Evolutionary conservation across 352 stramenopile species (phyloP), one percentile per base, ranked within the genome.

Genomic region (Thalassiosira hispida): DNA sequence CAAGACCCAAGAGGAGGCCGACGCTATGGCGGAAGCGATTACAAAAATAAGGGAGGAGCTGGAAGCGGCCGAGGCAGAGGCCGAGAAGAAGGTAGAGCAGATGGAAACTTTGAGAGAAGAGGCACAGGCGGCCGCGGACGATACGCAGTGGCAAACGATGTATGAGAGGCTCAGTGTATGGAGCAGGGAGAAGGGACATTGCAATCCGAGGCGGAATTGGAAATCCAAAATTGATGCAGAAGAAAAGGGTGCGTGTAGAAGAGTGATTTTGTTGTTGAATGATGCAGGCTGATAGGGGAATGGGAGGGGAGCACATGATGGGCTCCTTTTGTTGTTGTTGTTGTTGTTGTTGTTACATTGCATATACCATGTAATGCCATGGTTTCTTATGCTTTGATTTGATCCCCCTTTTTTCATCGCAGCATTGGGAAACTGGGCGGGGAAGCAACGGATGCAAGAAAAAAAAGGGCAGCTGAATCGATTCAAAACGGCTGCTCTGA

Each of bases 161-260:
- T 60, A 61, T 29, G 20, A 47, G 4, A 16, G 62, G 8, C 38
- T 72, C 20, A 40, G 16, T 3, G 23, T 27, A 29, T 72, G 62
- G 62, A 61, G 42, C 23, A 42, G 27, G 38, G 46, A 61, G 40
- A 31, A 72, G 2, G 62, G 62, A 25, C 40, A 72, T 27, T 72
- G 62, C 62, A 72, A 72, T 53, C 62, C 62, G 3, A 18, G 62
- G 25, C 2, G 62, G 14, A 72, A 72, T 44, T 72, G 62, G 62
- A 38, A 72, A 31, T 12, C 62, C 18, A 72, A 72, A 47, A 72
- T 72, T 25, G 62, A 72, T 25, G 62, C 62, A 22, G 62, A 72
- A 47, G 62, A 72, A 55, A 72, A 72, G n/a, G n/a, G n/a, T n/a
- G n/a, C n/a, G n/a, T n/a, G n/a, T n/a, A n/a, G n/a, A n/a, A n/a